Evolutionary conservation across 176 grass and related monocot species (phyloP), one percentile per base, ranked within the genome.

Genomic region (barley (Hordeum vulgare)): DNA sequence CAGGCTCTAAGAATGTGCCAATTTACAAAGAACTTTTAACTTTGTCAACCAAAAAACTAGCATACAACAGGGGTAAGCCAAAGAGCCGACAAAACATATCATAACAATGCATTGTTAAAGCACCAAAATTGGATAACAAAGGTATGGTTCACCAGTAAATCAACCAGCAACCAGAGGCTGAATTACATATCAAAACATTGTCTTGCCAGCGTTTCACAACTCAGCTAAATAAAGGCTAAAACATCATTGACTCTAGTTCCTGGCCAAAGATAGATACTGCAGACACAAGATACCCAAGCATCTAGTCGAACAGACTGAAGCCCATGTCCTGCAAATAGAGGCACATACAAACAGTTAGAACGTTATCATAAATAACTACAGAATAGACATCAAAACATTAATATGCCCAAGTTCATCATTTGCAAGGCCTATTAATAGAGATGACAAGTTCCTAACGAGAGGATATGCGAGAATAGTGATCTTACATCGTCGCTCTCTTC

Each of bases 401-500:
- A 17, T 1, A 51, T 18, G 15, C 2, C 15, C 47, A 51, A 18
- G 47, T 17, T 17, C 45, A 47, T 47, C 5, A 47, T 4, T 1
- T 47, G 45, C 45, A 47, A 47, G 23, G 6, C 4, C 13, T 23
- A 12, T 13, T 3, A 26, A 29, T 2, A 66, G 2, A 45, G 23
- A 65, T 65, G 39, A 81, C 53, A 53, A 23, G 7, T 4, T 18
- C 1, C 2, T 15, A 60, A 63, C 7, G 24, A 8, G 8, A 7
- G 11, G 3, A 53, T 1, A 17, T 0, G 6, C 0, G 6, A 34
- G 51, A 75, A 25, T 1, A 24, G 2, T 29, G 1, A 40, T 53
- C 83, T 91, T 86, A 92, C 90, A 60, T 92, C 90, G 59, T 92
- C 87, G 3, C 86, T 89, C 34, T 92, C 90, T 80, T 92, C 90